Percentiles rank a stretch among this genome's conserved stretches.
Evolutionary conservation across 192 early-diverging fungal genomes (phyloP).

Genomic region (Umbelopsis isabellina): DNA sequence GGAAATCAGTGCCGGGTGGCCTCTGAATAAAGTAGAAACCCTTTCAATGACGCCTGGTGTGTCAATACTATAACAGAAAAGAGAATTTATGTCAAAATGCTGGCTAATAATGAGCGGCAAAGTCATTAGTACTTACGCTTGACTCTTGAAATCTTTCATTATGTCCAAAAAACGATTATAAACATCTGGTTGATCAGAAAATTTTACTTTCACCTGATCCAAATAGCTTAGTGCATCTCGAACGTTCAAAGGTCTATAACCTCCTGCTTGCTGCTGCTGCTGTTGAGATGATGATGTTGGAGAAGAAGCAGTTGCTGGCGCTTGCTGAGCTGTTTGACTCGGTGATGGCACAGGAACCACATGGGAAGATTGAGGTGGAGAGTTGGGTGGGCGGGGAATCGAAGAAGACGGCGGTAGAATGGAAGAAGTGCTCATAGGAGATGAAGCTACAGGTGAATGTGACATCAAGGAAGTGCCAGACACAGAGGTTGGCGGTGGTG

Average conservation of each 20-base stretch:
- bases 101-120: background rate
- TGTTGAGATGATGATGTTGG: slow-evolving; percentile 18
- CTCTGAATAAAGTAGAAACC: slow-evolving; percentile 90
- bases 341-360: slow-evolving; percentile 27
- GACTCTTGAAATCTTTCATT: slow-evolving; percentile 99
- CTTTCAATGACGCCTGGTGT: slow-evolving; percentile 98
- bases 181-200: slow-evolving; percentile 89
- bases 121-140: slow-evolving; percentile 61
- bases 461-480: background rate
- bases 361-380: slow-evolving; percentile 16
- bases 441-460: background rate
- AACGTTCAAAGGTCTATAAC: slow-evolving; percentile 75
- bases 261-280: slow-evolving; percentile 25
- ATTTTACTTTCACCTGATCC: slow-evolving; percentile 93
- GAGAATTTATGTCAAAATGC: background rate
- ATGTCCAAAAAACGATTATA: slow-evolving; percentile 98
- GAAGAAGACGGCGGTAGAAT: slow-evolving; percentile 10
- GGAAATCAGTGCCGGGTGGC: slow-evolving; percentile 85
- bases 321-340: background rate
- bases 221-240: slow-evolving; percentile 95
- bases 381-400: slow-evolving; percentile 2
- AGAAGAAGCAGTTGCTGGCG: slow-evolving; percentile 25
- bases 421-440: slow-evolving; percentile 16
- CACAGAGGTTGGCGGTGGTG: background rate
- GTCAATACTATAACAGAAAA: slow-evolving; percentile 45